A percentile compares a stretch with the other conserved stretches of the same genome.
Evolutionary conservation across 139 green algal genomes (phyloP).

Genomic region (Closterium sp.): DNA sequence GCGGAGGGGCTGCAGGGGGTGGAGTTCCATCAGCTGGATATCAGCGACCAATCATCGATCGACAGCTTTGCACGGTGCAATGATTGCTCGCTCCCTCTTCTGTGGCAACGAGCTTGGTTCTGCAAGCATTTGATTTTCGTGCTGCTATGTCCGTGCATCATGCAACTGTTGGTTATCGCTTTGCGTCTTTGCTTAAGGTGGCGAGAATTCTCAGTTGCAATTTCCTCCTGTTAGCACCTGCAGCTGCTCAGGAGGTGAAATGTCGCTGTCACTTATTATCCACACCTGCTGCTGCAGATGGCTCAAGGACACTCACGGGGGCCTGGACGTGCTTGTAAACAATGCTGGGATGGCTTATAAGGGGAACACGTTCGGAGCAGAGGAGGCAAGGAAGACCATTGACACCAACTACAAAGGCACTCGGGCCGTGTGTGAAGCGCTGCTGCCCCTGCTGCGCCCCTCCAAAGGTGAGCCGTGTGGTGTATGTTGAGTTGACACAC

Average conservation of each 20-base stretch:
- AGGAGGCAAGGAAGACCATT: constrained; percentile 49
- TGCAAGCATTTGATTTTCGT: too few relatives aligned
- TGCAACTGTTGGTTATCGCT: too few relatives aligned
- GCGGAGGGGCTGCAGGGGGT: constrained; percentile 28
- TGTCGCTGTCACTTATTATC: neutral
- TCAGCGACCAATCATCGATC: constrained; percentile 39
- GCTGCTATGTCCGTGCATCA: too few relatives aligned
- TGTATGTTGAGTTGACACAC: too few relatives aligned
- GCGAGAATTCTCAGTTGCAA: too few relatives aligned
- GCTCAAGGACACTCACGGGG: constrained; percentile 46
- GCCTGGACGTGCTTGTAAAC: constrained; percentile 54
- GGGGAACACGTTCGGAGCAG: constrained; percentile 48
- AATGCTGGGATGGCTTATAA: constrained; percentile 57
- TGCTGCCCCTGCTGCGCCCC: constrained; percentile 43
- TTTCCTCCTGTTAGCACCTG: too few relatives aligned
- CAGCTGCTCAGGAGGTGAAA: neutral
- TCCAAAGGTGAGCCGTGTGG: neutral
- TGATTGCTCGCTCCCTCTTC: too few relatives aligned
- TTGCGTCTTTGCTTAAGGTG: too few relatives aligned
- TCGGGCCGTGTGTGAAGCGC: constrained; percentile 28
- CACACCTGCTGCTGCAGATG: constrained; percentile 21
- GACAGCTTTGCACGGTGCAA: constrained; percentile 25
- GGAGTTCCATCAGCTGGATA: constrained; percentile 47
- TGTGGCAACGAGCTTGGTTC: too few relatives aligned
- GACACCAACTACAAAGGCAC: constrained; percentile 51